Evolutionary conservation across 2,329 filamentous ascomycete genomes (phyloP).

Genomic region (Pseudogymnoascus sp.): DNA sequence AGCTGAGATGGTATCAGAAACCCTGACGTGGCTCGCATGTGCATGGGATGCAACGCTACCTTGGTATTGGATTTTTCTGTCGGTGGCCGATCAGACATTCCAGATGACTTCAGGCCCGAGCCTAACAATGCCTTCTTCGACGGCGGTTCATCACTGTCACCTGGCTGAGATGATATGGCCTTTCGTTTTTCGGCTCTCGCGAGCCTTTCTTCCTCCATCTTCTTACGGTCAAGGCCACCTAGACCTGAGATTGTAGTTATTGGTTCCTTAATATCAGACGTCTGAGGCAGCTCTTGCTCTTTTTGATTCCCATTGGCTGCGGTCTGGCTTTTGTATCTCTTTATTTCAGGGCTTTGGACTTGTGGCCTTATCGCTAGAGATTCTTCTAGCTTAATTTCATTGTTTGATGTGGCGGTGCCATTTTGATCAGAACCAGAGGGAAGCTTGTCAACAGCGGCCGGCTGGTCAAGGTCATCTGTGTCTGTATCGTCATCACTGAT

Average conservation of each 20-base stretch:
- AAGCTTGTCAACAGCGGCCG: neutral
- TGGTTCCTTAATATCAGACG: neutral
- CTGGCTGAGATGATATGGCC: conserved; percentile 27
- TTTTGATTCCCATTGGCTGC: neutral
- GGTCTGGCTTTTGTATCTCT: neutral
- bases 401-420: neutral
- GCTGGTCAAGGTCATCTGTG: conserved; percentile 12
- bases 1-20: conserved; percentile 10
- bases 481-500: conserved; percentile 13
- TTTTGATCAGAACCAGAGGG: neutral
- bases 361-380: neutral
- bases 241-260: neutral
- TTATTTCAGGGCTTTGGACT: neutral
- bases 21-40: neutral
- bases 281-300: neutral
- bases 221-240: conserved; percentile 56
- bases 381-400: neutral
- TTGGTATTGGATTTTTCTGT: neutral
- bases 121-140: neutral
- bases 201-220: conserved; percentile 80
- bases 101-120: neutral
- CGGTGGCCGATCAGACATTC: neutral
- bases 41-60: conserved; percentile 3
- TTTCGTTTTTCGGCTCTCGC: conserved; percentile 42
- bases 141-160: neutral